Base-by-base conservation (phyloP, 495 filamentous ascomycete species). In the Monascus purpureus region DNA sequence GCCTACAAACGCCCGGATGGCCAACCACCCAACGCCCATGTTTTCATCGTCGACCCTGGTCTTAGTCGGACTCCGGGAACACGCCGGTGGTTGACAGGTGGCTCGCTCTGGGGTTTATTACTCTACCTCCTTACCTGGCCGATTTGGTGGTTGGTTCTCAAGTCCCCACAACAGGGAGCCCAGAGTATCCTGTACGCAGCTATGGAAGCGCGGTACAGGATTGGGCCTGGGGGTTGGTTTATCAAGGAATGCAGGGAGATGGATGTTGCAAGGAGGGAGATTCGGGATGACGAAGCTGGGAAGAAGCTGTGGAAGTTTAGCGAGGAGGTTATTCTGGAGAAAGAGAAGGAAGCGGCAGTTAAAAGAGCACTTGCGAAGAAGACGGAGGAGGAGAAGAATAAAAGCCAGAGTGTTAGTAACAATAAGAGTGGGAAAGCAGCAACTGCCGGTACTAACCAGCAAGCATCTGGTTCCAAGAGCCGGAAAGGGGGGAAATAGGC, bases 241-340 rank as follows among this genome's bases (percentile, higher is more conserved):
- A 59, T 96, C 40, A 94, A 93, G 60, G 90, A 99, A 53, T 95
- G 88, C 46, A 70, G 68, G 31, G 73, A 82, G 54, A 63, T 84
- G 13, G 68, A 73, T 45, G 80, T 66, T 42, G 67, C 73, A 35
- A 63, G 79, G 39, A 57, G 51, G n/a, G 82, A 92, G 44, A 64
- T 96, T n/a, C 63, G 63, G 30, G 77, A 92, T 48, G 82, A 90
- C 41, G 68, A 67, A 28, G 52, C 77, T 25, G 85, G 82, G 27
- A 85, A 83, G 64, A 66, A 73, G 50, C 61, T 97, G 27, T 96
- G 90, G 90, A 70, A 84, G 52, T 66, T 75, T 27, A 92, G 81
- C 48, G 90, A 93, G 59, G 75, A 72, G 54, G 72, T 86, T 47
- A 76, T 96, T 37, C 77, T 87, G 56, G 67, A 67, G 40, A 65